phyloP scores from a whole-genome alignment of 768 basidiomycete species.

The Collybiopsis confluens region DNA sequence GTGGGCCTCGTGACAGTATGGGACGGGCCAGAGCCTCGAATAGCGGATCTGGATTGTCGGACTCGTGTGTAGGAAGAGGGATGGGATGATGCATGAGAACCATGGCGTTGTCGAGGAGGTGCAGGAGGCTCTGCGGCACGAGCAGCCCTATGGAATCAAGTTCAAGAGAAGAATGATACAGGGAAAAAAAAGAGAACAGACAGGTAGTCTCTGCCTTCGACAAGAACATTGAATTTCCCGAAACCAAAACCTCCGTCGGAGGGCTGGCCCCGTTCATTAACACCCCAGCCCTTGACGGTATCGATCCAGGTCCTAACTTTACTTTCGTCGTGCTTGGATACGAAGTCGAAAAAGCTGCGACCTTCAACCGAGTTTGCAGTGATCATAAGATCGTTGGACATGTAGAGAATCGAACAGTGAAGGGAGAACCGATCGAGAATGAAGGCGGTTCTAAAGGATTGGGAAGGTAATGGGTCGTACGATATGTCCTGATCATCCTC shows the following conservation, averaged over 20 bases:
- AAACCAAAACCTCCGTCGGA: constrained; percentile 85
- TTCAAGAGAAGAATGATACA: not conserved
- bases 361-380: constrained; percentile 54
- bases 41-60: not conserved
- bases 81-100: not conserved
- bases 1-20: not conserved
- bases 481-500: constrained; percentile 30
- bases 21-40: not conserved
- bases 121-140: not conserved
- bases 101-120: not conserved
- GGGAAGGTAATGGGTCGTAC: constrained; percentile 62
- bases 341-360: constrained; percentile 75
- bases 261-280: constrained; percentile 79
- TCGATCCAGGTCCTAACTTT: constrained; percentile 72
- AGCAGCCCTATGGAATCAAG: too few relatives aligned
- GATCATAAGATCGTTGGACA: constrained; percentile 69
- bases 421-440: constrained; percentile 76
- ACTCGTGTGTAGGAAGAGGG: not conserved
- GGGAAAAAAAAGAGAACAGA: constrained; percentile 22
- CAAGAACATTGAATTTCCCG: constrained; percentile 58
- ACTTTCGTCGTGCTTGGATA: constrained; percentile 56
- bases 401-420: constrained; percentile 63
- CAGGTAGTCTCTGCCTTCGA: constrained; percentile 63
- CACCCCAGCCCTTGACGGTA: constrained; percentile 77
- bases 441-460: constrained; percentile 73